Conservation (phyloP, 129 eudicot genomes). For the Helianthus annuus region HanXRQr2.0-SUNRISE NC_035437.2:162126042-162126541, state of each 20-base stretch:
- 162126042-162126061: conserved; percentile 42
- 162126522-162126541: conserved; percentile 27
- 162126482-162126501: conserved; percentile 21
- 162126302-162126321: conserved; percentile 29
- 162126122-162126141: conserved; percentile 42
- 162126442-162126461: conserved; percentile 17
- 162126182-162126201: no score
- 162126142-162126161: conserved; percentile 66
- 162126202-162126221: no score
- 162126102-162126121: conserved; percentile 20
- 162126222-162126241: no score
- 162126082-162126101: conserved; percentile 22
- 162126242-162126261: conserved; percentile 7
- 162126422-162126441: conserved; percentile 42
- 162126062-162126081: conserved; percentile 28
- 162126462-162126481: not conserved
- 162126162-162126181: conserved; percentile 55
- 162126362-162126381: conserved; percentile 36
- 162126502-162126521: conserved; percentile 37
- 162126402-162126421: conserved; percentile 36
- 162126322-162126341: conserved; percentile 50
- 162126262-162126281: conserved; percentile 39
- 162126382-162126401: conserved; percentile 42
- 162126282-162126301: conserved; percentile 32
- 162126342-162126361: conserved; percentile 48